These are phyloP conservation scores for Isochrysis galbana DNA, from an alignment of 78 protist genomes.

Conservation along the genomic window DNA sequence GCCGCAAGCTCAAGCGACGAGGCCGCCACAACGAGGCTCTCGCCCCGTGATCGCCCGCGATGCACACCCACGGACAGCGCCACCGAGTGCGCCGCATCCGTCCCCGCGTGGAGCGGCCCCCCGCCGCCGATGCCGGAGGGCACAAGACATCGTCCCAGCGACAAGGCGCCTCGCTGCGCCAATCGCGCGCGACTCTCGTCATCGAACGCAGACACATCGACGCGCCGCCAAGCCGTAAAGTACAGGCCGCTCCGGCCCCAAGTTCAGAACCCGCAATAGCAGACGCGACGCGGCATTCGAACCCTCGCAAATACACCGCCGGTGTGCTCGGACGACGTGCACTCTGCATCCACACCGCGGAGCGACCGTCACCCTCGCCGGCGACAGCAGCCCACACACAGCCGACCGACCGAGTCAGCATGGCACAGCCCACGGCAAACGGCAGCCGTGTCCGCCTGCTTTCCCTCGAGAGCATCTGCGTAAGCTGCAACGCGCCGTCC, in stretches of 20 bases:
- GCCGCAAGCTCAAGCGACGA: no score
- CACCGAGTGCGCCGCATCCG: background rate
- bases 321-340: background rate
- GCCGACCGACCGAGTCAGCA: background rate
- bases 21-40: no score
- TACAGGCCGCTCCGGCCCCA: background rate
- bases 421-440: background rate
- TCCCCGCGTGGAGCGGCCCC: no score
- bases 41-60: no score
- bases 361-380: background rate
- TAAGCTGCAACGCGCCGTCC: constrained; percentile 2
- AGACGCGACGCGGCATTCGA: background rate
- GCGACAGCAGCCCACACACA: background rate
- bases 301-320: background rate
- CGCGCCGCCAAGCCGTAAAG: background rate
- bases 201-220: background rate
- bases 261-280: background rate
- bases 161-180: background rate
- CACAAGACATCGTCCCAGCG: background rate
- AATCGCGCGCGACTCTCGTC: background rate
- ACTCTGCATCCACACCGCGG: background rate
- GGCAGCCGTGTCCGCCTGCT: background rate
- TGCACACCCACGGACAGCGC: background rate
- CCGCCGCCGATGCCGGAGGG: background rate
- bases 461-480: background rate